These are phyloP conservation scores for Coemansia sp. DNA, from an alignment of 192 early-diverging fungal genomes.

Conservation along the genomic window DNA sequence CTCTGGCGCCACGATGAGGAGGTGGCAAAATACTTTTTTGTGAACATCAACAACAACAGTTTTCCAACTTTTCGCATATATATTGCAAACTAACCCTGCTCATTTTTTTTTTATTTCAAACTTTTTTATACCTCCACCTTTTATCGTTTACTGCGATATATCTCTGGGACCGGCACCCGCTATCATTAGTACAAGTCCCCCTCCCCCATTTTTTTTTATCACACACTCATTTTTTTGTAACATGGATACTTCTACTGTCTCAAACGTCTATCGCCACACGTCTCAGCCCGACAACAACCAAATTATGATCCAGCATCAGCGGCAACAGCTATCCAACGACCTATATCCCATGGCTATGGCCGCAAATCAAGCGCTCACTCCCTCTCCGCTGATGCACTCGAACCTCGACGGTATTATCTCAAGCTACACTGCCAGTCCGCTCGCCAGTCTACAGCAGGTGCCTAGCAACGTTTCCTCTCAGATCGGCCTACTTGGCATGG, in stretches of 20 bases:
- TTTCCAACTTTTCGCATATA: background rate
- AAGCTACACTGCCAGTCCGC: slow-evolving; percentile 4
- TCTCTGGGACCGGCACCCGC: no score
- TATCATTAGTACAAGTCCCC: background rate
- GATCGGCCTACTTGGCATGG: background rate
- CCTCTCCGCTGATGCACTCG: background rate
- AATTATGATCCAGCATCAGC: background rate
- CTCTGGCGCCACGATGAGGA: background rate
- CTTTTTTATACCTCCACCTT: background rate
- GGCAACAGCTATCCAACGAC: background rate
- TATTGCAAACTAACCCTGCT: background rate
- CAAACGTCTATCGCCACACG: background rate
- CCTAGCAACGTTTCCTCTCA: slow-evolving; percentile 3
- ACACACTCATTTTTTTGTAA: background rate
- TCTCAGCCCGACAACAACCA: background rate
- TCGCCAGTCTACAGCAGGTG: background rate
- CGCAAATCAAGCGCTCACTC: background rate
- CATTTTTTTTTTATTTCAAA: background rate
- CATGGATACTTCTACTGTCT: background rate
- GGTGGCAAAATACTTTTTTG: background rate
- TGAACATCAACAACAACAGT: background rate
- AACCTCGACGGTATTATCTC: background rate
- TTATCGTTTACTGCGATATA: background rate
- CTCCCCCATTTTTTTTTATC: background rate
- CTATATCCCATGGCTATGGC: slow-evolving; percentile 3